Evolutionary conservation across 2,329 filamentous ascomycete genomes (phyloP).

Genomic region (Emydomyces testavorans): DNA sequence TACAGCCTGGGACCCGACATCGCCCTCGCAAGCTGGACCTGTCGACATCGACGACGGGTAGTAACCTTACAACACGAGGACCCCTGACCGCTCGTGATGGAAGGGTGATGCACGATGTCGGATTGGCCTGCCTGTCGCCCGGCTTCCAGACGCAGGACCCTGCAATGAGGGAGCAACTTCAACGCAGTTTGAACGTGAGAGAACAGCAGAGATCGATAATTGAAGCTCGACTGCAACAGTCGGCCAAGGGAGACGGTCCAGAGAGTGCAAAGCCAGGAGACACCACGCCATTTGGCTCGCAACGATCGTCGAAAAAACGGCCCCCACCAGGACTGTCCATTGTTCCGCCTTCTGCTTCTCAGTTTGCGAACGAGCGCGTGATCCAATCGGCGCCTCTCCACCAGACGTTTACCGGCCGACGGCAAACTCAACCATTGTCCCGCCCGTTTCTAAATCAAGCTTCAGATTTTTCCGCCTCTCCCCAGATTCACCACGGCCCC

Average conservation of each 20-base stretch:
- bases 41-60: slow-evolving; percentile 34
- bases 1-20: slow-evolving; percentile 50
- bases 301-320: slow-evolving; percentile 41
- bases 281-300: slow-evolving; percentile 30
- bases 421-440: slow-evolving; percentile 63
- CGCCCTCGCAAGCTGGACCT: slow-evolving; percentile 38
- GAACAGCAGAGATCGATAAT: slow-evolving; percentile 94
- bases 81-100: slow-evolving; percentile 65
- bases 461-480: slow-evolving; percentile 42
- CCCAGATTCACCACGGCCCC: slow-evolving; percentile 79
- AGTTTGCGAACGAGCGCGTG: slow-evolving; percentile 86
- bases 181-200: slow-evolving; percentile 82
- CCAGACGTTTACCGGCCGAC: slow-evolving; percentile 86
- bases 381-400: slow-evolving; percentile 93
- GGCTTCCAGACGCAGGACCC: slow-evolving; percentile 95
- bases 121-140: slow-evolving; percentile 84
- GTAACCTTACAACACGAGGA: slow-evolving; percentile 54
- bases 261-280: slow-evolving; percentile 44
- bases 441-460: slow-evolving; percentile 66
- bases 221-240: slow-evolving; percentile 78
- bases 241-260: slow-evolving; percentile 63
- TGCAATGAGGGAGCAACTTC: slow-evolving; percentile 88
- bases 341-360: slow-evolving; percentile 81
- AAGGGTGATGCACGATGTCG: slow-evolving; percentile 79
- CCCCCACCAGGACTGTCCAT: slow-evolving; percentile 78